Evolutionary conservation across 1,284 basidiomycete genomes (phyloP).

Genomic region (Ceratobasidium theobromae): DNA sequence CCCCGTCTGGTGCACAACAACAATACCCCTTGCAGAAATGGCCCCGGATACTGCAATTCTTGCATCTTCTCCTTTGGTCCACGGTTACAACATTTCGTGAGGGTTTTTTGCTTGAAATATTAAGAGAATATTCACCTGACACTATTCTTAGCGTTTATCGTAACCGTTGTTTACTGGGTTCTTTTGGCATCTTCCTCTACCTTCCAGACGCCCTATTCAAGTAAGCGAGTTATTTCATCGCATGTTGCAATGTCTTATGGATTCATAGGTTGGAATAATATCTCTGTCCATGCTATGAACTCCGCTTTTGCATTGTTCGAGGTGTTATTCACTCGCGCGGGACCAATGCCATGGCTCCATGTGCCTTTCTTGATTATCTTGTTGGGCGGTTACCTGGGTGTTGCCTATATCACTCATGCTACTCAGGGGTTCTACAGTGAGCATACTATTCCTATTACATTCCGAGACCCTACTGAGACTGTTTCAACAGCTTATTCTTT

Average conservation of each 20-base stretch:
- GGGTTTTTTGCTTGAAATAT: slow-evolving; percentile 40
- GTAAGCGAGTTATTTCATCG: slow-evolving; percentile 36
- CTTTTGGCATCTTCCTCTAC: slow-evolving; percentile 51
- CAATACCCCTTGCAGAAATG: slow-evolving; percentile 60
- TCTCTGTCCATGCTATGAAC: slow-evolving; percentile 66
- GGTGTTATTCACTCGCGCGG: slow-evolving; percentile 54
- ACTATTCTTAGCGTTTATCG: slow-evolving; percentile 56
- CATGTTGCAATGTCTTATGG: slow-evolving; percentile 40
- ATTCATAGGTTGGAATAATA: slow-evolving; percentile 56
- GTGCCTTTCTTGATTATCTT: slow-evolving; percentile 52
- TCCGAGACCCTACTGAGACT: background rate
- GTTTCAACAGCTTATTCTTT: slow-evolving; percentile 50
- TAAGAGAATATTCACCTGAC: slow-evolving; percentile 28
- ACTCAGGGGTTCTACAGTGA: slow-evolving; percentile 64
- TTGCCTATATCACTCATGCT: slow-evolving; percentile 63
- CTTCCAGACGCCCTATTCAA: slow-evolving; percentile 46
- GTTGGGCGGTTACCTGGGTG: slow-evolving; percentile 59
- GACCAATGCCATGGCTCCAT: slow-evolving; percentile 57
- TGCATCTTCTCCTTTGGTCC: slow-evolving; percentile 57
- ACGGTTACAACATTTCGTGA: slow-evolving; percentile 62
- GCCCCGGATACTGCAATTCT: slow-evolving; percentile 56
- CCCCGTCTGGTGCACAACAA: background rate
- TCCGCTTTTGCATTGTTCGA: slow-evolving; percentile 59
- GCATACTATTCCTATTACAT: slow-evolving; percentile 39
- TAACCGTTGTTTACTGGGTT: slow-evolving; percentile 67